Conservation (phyloP, 163 green algal genomes). For the Scenedesmus sp. region DNA sequence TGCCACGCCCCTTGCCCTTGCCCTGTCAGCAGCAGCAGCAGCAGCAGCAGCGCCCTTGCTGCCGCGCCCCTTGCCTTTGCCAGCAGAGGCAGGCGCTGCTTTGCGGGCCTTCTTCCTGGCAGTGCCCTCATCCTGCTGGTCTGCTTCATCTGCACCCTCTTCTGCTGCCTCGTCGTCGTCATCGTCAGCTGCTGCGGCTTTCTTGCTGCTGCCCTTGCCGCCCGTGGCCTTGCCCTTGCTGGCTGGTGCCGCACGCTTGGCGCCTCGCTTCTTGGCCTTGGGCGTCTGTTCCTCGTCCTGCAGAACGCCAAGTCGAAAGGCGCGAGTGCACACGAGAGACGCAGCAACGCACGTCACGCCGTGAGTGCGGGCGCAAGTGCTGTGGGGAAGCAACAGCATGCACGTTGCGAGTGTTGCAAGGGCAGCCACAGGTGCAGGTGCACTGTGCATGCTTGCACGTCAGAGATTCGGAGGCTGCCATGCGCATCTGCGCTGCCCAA, state of each 20-base stretch:
- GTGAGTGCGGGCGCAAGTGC: too few relatives aligned
- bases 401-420: too few relatives aligned
- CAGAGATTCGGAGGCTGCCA: too few relatives aligned
- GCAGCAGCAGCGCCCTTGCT: not conserved
- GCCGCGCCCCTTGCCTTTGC: not conserved
- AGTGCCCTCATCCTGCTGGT: slow-evolving; percentile 29
- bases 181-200: not conserved
- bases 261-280: slow-evolving; percentile 25
- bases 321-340: too few relatives aligned
- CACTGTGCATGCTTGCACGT: too few relatives aligned
- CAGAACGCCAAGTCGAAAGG: not conserved
- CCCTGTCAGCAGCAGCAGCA: not conserved
- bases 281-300: not conserved
- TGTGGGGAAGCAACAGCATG: too few relatives aligned
- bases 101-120: slow-evolving; percentile 24
- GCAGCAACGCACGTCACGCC: too few relatives aligned
- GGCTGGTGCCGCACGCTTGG: not conserved
- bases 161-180: slow-evolving; percentile 10
- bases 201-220: not conserved
- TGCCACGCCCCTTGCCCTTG: slow-evolving; percentile 27
- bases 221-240: not conserved
- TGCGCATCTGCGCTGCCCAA: too few relatives aligned
- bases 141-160: slow-evolving; percentile 19
- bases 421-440: too few relatives aligned
- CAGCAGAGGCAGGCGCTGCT: slow-evolving; percentile 10